These are phyloP conservation scores for Amauroascus niger DNA, from an alignment of 2,329 filamentous ascomycete species.

Conservation along the genomic window DNA sequence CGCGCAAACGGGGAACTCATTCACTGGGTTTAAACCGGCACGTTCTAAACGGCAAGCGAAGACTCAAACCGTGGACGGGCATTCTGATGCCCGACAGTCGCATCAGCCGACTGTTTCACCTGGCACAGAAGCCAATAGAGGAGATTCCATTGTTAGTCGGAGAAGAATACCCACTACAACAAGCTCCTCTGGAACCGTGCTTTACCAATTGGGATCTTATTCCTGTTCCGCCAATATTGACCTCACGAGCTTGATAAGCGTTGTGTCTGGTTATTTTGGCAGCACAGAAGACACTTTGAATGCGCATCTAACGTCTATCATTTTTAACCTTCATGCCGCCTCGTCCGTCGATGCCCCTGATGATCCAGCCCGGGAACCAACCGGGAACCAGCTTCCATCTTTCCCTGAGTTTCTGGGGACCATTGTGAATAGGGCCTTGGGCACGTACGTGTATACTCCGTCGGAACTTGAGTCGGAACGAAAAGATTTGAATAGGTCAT, in stretches of 20 bases:
- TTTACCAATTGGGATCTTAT: slow-evolving; percentile 44
- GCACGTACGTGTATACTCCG: slow-evolving; percentile 47
- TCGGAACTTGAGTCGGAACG: slow-evolving; percentile 43
- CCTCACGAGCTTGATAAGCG: slow-evolving; percentile 41
- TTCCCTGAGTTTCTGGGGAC: slow-evolving; percentile 39
- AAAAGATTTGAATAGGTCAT: slow-evolving; percentile 48
- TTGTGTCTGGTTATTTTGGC: slow-evolving; percentile 46
- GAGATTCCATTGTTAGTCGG: background rate
- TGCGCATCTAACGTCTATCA: slow-evolving; percentile 45
- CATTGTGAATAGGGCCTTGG: slow-evolving; percentile 41
- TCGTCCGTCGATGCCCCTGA: slow-evolving; percentile 35
- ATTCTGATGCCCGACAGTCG: background rate
- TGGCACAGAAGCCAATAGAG: background rate
- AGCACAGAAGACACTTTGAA: slow-evolving; percentile 46
- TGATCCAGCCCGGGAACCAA: slow-evolving; percentile 34
- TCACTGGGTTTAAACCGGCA: background rate
- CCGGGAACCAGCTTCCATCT: slow-evolving; percentile 38
- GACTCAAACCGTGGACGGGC: background rate
- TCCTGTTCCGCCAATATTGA: slow-evolving; percentile 47
- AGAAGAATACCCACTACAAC: background rate
- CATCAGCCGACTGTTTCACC: background rate
- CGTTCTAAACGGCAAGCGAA: background rate
- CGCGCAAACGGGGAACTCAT: background rate
- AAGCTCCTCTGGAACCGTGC: slow-evolving; percentile 21
- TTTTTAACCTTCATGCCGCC: slow-evolving; percentile 53